These are phyloP conservation scores for Candida chilensis DNA, from an alignment of 805 yeast genomes.

Conservation along the genomic window DNA sequence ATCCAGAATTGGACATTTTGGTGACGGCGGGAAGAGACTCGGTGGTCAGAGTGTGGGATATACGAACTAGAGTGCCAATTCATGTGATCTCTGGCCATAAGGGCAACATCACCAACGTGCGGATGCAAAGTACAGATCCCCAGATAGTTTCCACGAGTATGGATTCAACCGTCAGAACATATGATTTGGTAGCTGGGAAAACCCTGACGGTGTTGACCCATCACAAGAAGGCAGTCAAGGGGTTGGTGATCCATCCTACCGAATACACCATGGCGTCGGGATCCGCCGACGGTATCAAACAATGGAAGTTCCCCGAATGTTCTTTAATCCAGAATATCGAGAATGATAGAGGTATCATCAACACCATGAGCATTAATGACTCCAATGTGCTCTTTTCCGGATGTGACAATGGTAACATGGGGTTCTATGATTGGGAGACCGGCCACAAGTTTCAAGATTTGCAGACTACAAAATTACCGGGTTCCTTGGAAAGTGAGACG, in stretches of 20 bases:
- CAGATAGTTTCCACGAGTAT: slow-evolving; percentile 77
- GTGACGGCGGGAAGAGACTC: slow-evolving; percentile 89
- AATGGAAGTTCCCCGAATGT: slow-evolving; percentile 81
- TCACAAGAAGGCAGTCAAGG: slow-evolving; percentile 76
- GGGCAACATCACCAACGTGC: slow-evolving; percentile 62
- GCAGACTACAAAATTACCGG: slow-evolving; percentile 52
- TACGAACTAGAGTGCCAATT: slow-evolving; percentile 67
- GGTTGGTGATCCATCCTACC: slow-evolving; percentile 56
- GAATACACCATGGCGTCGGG: slow-evolving; percentile 75
- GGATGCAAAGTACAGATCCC: slow-evolving; percentile 67
- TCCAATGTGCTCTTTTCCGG: slow-evolving; percentile 70
- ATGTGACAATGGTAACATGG: slow-evolving; percentile 72
- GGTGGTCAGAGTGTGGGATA: slow-evolving; percentile 88
- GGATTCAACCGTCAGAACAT: slow-evolving; percentile 80
- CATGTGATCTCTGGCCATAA: slow-evolving; percentile 79
- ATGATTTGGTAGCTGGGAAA: slow-evolving; percentile 83
- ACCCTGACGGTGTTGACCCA: slow-evolving; percentile 69
- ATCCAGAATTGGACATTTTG: slow-evolving; percentile 77
- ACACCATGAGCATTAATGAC: slow-evolving; percentile 58
- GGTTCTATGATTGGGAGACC: slow-evolving; percentile 67
- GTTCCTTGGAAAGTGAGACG: slow-evolving; percentile 56
- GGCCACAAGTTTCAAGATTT: slow-evolving; percentile 56
- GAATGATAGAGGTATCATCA: slow-evolving; percentile 44
- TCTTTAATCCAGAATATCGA: slow-evolving; percentile 50
- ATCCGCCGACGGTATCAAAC: slow-evolving; percentile 71